Evolutionary conservation across 2,329 filamentous ascomycete species (phyloP), one percentile per base, ranked within the genome.

Genomic region (Neonectria magnoliae): DNA sequence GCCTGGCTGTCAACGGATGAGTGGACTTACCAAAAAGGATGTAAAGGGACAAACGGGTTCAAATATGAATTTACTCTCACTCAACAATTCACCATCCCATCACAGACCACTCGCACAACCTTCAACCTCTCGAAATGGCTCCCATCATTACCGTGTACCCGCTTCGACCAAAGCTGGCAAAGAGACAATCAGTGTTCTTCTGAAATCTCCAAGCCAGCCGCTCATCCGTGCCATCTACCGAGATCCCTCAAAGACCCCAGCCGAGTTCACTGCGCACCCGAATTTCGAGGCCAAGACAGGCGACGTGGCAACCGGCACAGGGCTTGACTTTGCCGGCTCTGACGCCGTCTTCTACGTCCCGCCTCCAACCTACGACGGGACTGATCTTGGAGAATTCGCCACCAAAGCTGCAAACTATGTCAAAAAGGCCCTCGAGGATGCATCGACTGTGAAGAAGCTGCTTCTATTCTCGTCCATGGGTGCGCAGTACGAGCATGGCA

Each of bases 341-440:
- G 70, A 77, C 29, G 76, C 71, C 5, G 72, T 80, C 18, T 72
- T 80, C 50, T 79, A 79, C 42, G 64, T 78, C 36, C 77, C 77
- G 1, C 78, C 78, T 0, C 76, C 76, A 9, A 72, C 62, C 10
- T 71, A 67, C 11, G 71, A 76, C 44, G 74, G 71, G 6, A 57
- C 64, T 7, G 71, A 76, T 22, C 42, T 68, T 16, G 66, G 64
- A 20, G 66, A 76, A 18, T 73, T 71, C 54, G 76, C 73, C 4
- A 68, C 64, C 1, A 36, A 60, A 9, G 48, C 75, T 2, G 75
- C 76, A 1, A 67, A 42, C 0, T 72, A 76, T 11, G 53, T 78
- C 31, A 68, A 69, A 31, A 56, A 50, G 0, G 74, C 75, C 4
- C 62, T 78, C 0, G n/a, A 66, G 16, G 52, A 38, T 4, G 64